Conservation (phyloP, 2,329 filamentous ascomycete species). For the Chaetomiaceae sp. region DNA sequence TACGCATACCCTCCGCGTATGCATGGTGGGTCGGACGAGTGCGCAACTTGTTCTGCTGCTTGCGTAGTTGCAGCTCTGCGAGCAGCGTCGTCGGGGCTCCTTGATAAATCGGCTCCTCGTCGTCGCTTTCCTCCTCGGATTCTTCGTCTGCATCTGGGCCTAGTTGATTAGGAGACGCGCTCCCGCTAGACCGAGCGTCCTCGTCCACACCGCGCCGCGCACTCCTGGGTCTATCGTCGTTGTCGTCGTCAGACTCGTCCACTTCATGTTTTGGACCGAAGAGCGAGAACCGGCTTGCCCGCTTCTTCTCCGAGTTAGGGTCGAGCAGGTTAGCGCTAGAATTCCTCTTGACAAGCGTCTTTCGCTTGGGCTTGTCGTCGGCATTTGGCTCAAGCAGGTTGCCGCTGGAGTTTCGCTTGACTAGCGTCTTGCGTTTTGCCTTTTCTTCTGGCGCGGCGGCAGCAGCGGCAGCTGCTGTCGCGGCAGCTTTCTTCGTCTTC, state of each 20-base stretch:
- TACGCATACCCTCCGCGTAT: constrained; percentile 75
- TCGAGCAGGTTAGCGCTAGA: constrained; percentile 26
- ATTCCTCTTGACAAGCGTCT: constrained; percentile 24
- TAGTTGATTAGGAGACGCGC: constrained; percentile 25
- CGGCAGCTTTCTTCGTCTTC: constrained; percentile 28
- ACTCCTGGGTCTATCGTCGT: constrained; percentile 25
- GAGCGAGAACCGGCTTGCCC: constrained; percentile 23
- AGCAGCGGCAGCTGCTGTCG: constrained; percentile 15
- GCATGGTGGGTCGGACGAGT: constrained; percentile 62
- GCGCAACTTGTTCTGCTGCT: constrained; percentile 79
- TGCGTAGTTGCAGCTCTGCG: constrained; percentile 86
- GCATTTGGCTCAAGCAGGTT: constrained; percentile 22
- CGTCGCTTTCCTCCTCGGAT: constrained; percentile 40
- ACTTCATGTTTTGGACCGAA: constrained; percentile 17
- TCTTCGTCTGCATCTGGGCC: constrained; percentile 31
- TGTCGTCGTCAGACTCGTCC: constrained; percentile 24
- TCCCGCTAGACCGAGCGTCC: constrained; percentile 29
- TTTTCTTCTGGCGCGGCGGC: constrained; percentile 12
- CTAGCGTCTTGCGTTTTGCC: constrained; percentile 21
- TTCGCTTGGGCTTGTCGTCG: constrained; percentile 15
- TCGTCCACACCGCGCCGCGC: constrained; percentile 21
- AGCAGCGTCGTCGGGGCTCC: constrained; percentile 84
- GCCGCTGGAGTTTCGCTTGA: constrained; percentile 22
- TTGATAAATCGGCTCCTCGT: constrained; percentile 51
- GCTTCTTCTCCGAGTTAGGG: constrained; percentile 19